Evolutionary conservation across 1,284 basidiomycete species (phyloP), one percentile per base, ranked within the genome.

Genomic region (Cryptococcus wingfieldii): DNA sequence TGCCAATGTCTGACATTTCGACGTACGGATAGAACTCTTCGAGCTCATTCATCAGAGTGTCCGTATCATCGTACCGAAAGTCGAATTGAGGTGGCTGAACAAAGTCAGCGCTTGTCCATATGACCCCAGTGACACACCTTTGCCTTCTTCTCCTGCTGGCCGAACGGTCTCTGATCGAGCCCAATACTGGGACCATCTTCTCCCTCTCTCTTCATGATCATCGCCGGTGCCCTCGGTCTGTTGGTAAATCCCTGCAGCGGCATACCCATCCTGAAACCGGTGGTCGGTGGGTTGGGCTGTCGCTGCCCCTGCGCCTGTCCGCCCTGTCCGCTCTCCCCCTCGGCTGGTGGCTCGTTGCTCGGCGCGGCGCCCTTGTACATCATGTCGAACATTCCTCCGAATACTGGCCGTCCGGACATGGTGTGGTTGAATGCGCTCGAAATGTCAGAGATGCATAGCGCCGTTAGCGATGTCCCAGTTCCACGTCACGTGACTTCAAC

Each of bases 21-120:
- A 95, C 87, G 78, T 97, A 98, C 27, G 92, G 92, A 78, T 96
- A 98, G 78, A 98, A 98, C 77, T 98, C 96, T 62, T 98, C 90
- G 47, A 99, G 87, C 76, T 98, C 96, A 67, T 90, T 89, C 81
- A 94, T 87, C 45, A 97, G 85, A 16, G 88, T 90, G 76, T 98
- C 92, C 68, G 95, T 90, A 72, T 98, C 95, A 65, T 93, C 89
- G 72, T 95, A 95, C 59, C 86, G 84, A 76, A 89, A 94, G 79
- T 92, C 90, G 74, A 89, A 94, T 66, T 84, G 84, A 37, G 84
- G 89, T 84, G 88, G 90, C 79, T 67, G 50, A 10, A 23, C 4
- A 41, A 12, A 14, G 28, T 42, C 31, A 51, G 19, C 50, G 14
- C 16, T 9, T 18, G 34, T 39, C 27, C 19, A 38, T 9, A 16